Percentiles rank a stretch among this genome's conserved stretches.
Evolutionary conservation across 2,329 filamentous ascomycete genomes (phyloP).

Genomic region (Colletotrichum phormii): DNA sequence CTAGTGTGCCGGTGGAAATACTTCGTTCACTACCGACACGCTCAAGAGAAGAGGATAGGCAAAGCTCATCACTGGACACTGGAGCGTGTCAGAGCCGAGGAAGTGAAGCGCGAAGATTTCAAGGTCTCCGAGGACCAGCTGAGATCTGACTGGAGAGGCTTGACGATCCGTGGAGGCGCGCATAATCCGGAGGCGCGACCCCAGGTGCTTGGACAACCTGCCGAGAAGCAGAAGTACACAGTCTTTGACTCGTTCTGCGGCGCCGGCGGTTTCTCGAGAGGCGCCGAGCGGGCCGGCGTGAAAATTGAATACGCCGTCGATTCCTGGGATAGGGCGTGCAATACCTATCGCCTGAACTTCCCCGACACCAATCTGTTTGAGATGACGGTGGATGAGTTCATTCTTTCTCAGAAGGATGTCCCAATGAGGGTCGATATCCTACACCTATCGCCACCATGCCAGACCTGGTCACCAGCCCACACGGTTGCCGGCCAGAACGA

Average conservation of each 20-base stretch:
- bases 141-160: slow-evolving; percentile 51
- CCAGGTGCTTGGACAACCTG: background rate
- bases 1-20: slow-evolving; percentile 67
- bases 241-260: slow-evolving; percentile 81
- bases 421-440: slow-evolving; percentile 71
- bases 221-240: slow-evolving; percentile 64
- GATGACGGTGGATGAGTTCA: slow-evolving; percentile 61
- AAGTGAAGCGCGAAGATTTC: slow-evolving; percentile 46
- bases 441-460: slow-evolving; percentile 83
- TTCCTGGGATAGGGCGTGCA: slow-evolving; percentile 64
- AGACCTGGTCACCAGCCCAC: slow-evolving; percentile 79
- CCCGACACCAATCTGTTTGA: slow-evolving; percentile 59
- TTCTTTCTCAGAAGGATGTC: slow-evolving; percentile 45
- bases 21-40: slow-evolving; percentile 46
- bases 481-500: slow-evolving; percentile 70
- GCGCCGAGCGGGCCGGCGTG: slow-evolving; percentile 69
- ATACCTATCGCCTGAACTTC: slow-evolving; percentile 72
- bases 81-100: slow-evolving; percentile 44
- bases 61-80: slow-evolving; percentile 51
- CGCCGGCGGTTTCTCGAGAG: slow-evolving; percentile 76
- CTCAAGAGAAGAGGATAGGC: slow-evolving; percentile 34
- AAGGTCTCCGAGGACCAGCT: slow-evolving; percentile 45
- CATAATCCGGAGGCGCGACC: background rate
- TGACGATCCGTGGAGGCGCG: slow-evolving; percentile 52
- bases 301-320: slow-evolving; percentile 74